A percentile compares a stretch with the other conserved stretches of the same genome.
Evolutionary conservation across 2,329 filamentous ascomycete species (phyloP).

Genomic region (Alternaria novae-zelandiae): DNA sequence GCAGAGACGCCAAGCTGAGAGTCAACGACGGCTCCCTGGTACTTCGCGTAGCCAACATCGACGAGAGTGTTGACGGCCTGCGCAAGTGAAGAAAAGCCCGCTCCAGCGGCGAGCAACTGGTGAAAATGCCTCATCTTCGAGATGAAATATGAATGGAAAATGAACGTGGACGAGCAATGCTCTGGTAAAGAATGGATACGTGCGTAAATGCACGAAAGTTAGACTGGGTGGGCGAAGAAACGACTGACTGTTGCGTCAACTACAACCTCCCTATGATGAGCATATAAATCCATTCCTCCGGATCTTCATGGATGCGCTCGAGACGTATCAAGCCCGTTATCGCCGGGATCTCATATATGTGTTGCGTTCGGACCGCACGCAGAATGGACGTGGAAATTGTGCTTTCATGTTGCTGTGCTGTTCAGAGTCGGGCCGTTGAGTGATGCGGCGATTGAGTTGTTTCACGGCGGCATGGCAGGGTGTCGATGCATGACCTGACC

Average conservation of each 20-base stretch:
- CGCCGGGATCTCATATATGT: neutral
- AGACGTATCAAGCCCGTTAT: neutral
- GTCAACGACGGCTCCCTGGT: constrained; percentile 61
- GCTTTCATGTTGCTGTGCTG: neutral
- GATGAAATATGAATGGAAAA: neutral
- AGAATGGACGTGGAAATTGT: neutral
- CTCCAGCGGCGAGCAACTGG: neutral
- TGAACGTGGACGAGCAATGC: neutral
- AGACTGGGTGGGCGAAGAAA: neutral
- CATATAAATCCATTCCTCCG: neutral
- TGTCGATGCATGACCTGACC: neutral
- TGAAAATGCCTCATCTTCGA: constrained; percentile 1
- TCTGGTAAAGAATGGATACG: neutral
- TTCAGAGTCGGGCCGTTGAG: neutral
- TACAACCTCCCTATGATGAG: neutral
- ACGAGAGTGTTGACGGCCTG: constrained; percentile 53
- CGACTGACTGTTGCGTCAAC: neutral
- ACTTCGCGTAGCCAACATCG: constrained; percentile 69
- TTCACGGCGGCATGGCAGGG: neutral
- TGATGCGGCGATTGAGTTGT: neutral
- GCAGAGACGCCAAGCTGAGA: constrained; percentile 63
- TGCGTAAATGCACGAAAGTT: neutral
- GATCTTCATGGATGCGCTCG: neutral
- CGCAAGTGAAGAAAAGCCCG: constrained; percentile 4
- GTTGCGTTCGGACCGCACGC: neutral